phyloP scores from a whole-genome alignment of 2,329 filamentous ascomycete species.

The Diaporthe sp. region DNA sequence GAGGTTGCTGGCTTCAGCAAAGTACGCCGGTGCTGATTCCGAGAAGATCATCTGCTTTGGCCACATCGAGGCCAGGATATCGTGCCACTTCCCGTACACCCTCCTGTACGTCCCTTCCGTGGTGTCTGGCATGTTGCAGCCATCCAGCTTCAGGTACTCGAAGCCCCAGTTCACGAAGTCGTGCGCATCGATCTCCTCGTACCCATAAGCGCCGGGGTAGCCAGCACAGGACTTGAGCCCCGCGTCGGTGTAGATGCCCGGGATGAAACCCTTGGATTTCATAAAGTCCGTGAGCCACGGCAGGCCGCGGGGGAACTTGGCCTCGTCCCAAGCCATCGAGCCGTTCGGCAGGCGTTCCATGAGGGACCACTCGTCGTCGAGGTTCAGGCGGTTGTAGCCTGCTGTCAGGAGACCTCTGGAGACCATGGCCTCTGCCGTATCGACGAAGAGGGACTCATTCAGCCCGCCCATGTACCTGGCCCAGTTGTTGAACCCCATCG shows the following conservation, averaged over 20 bases:
- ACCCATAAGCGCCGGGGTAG: constrained; percentile 56
- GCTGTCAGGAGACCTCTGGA: constrained; percentile 55
- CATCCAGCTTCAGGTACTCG: constrained; percentile 57
- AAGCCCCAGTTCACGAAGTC: constrained; percentile 56
- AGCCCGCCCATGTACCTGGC: constrained; percentile 62
- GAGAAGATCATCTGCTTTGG: constrained; percentile 58
- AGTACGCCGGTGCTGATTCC: constrained; percentile 62
- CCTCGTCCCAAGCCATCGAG: constrained; percentile 57
- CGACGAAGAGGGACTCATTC: constrained; percentile 62
- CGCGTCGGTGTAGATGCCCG: constrained; percentile 62
- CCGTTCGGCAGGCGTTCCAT: constrained; percentile 52
- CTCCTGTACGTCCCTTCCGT: constrained; percentile 44
- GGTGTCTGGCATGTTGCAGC: constrained; percentile 54
- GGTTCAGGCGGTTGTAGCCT: constrained; percentile 54
- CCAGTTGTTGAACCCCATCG: constrained; percentile 69
- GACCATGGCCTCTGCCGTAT: constrained; percentile 61
- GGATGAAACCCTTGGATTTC: constrained; percentile 55
- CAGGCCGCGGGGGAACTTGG: constrained; percentile 59
- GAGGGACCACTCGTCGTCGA: constrained; percentile 62
- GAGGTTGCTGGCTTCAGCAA: constrained; percentile 52
- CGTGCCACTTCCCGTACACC: constrained; percentile 60
- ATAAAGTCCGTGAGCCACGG: constrained; percentile 57
- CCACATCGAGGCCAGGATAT: constrained; percentile 52
- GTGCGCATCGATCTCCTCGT: constrained; percentile 58
- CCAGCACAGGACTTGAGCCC: constrained; percentile 60